These are phyloP conservation scores for Sclerotinia borealis DNA, from an alignment of 2,329 filamentous ascomycete genomes.

Conservation along the genomic window DNA sequence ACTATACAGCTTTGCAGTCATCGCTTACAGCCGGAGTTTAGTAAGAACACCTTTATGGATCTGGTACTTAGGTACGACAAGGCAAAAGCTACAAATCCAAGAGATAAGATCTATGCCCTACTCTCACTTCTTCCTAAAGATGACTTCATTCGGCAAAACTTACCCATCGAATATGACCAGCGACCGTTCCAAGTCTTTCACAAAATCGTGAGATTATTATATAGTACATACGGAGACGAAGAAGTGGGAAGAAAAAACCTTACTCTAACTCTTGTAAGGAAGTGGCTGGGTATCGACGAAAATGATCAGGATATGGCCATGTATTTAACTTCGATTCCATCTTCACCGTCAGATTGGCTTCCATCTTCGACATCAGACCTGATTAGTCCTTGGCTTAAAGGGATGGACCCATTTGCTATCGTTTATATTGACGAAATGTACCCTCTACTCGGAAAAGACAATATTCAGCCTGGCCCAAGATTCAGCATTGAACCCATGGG, in stretches of 20 bases:
- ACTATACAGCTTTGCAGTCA: not conserved
- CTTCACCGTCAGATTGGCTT: not conserved
- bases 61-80: not conserved
- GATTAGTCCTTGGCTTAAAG: not conserved
- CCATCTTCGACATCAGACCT: not conserved
- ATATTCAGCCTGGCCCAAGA: too few species aligned
- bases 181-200: not conserved
- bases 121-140: conserved; percentile 4
- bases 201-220: not conserved
- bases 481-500: not conserved
- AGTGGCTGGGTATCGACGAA: not conserved
- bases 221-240: not conserved
- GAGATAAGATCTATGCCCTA: conserved; percentile 8
- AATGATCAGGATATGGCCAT: not conserved
- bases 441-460: too few species aligned
- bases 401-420: not conserved
- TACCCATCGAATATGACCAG: not conserved
- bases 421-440: too few species aligned
- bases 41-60: not conserved
- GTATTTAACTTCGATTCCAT: not conserved
- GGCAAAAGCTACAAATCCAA: not conserved
- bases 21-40: not conserved
- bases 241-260: not conserved
- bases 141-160: not conserved
- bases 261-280: not conserved